Conservation (phyloP, 768 basidiomycete species). For the Daedaleopsis nitida region DNA sequence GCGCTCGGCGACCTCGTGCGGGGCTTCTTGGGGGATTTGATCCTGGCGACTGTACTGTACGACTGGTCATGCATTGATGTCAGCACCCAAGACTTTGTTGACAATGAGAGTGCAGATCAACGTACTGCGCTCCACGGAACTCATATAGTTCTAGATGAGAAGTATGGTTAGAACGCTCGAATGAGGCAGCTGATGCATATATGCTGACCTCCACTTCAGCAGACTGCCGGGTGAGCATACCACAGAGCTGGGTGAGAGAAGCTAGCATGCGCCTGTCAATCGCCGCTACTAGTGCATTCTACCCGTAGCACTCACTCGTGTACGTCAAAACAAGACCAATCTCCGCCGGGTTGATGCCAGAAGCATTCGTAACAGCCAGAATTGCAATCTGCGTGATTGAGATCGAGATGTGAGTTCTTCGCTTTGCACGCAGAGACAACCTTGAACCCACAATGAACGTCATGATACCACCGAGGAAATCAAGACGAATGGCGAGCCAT, state of each 20-base stretch:
- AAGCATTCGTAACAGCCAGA: conserved; percentile 58
- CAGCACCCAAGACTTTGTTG: background rate
- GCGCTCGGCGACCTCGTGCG: conserved; percentile 56
- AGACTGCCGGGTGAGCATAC: conserved; percentile 53
- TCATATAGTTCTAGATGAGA: conserved; percentile 56
- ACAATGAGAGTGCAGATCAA: background rate
- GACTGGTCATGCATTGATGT: conserved; percentile 33
- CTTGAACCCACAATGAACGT: conserved; percentile 48
- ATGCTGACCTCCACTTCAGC: conserved; percentile 62
- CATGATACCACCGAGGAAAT: conserved; percentile 64
- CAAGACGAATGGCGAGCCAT: conserved; percentile 74
- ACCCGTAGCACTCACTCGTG: conserved; percentile 41
- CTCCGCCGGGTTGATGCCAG: conserved; percentile 62
- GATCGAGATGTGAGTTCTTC: background rate
- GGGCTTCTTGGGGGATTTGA: conserved; percentile 62
- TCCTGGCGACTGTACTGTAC: conserved; percentile 55
- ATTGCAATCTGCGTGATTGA: conserved; percentile 54
- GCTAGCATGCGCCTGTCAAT: conserved; percentile 32
- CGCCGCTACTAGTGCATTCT: too few species aligned
- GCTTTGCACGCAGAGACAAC: background rate
- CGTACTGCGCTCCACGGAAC: conserved; percentile 61
- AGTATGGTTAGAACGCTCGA: background rate
- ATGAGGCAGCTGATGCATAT: background rate
- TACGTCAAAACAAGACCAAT: conserved; percentile 76
- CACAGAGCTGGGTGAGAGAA: conserved; percentile 52